phyloP scores from a whole-genome alignment of 2,329 filamentous ascomycete species.

The Talaromyces sp. region DNA sequence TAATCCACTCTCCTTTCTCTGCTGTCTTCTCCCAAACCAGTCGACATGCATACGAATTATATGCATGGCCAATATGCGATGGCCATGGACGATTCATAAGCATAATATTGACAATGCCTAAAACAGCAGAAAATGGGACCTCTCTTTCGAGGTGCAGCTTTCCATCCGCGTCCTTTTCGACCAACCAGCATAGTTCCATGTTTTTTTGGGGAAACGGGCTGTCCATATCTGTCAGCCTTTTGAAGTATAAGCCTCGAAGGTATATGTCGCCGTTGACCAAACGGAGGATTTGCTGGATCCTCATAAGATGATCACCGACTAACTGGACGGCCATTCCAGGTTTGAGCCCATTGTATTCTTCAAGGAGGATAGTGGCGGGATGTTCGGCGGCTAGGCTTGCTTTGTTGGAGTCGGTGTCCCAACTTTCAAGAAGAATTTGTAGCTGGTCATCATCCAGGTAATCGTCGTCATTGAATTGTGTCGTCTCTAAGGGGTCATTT shows the following conservation, averaged over 20 bases:
- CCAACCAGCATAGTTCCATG: constrained; percentile 50
- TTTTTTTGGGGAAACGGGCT: constrained; percentile 37
- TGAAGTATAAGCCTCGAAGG: constrained; percentile 42
- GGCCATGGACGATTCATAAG: constrained; percentile 54
- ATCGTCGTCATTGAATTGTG: constrained; percentile 25
- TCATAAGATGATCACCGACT: constrained; percentile 41
- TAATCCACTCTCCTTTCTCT: constrained; percentile 24
- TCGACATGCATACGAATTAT: constrained; percentile 30
- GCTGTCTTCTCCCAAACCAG: constrained; percentile 36
- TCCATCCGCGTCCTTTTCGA: constrained; percentile 35
- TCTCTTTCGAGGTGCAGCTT: constrained; percentile 33
- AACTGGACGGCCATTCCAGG: constrained; percentile 39
- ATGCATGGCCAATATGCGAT: constrained; percentile 8
- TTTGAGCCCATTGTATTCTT: constrained; percentile 23
- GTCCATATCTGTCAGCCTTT: constrained; percentile 33
- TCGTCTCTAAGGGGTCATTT: neutral
- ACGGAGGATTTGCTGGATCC: constrained; percentile 40
- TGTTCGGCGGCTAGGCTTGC: neutral
- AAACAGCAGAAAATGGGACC: constrained; percentile 41
- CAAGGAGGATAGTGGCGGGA: neutral
- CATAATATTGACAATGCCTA: constrained; percentile 45
- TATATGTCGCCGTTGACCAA: constrained; percentile 26
- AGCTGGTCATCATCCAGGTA: constrained; percentile 31
- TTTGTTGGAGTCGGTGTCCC: constrained; percentile 21
- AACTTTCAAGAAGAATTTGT: constrained; percentile 23